These are phyloP conservation scores for Monascus purpureus DNA, from an alignment of 495 filamentous ascomycete species.

Conservation along the genomic window DNA sequence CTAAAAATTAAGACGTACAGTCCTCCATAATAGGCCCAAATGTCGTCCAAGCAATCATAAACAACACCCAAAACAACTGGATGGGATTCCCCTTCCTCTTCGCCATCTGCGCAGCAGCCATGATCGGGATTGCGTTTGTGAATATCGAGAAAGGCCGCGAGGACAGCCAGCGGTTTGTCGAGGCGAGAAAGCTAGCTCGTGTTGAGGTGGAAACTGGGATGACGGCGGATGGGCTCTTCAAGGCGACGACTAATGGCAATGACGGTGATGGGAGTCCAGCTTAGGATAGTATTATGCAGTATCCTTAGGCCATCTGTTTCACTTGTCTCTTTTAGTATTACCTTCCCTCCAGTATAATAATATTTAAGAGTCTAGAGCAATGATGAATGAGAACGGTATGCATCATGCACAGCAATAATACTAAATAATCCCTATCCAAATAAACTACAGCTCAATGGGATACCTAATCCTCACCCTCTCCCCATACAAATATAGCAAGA, in stretches of 20 bases:
- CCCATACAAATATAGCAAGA: constrained; percentile 19
- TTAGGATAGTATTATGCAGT: neutral
- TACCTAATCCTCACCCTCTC: constrained; percentile 15
- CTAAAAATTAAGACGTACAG: no score
- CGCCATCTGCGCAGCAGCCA: constrained; percentile 26
- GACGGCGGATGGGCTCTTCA: constrained; percentile 1
- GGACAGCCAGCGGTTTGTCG: constrained; percentile 25
- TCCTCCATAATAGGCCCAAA: constrained; percentile 37
- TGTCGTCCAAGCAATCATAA: constrained; percentile 36
- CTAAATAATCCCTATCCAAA: neutral
- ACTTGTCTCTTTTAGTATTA: no score
- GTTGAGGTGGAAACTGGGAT: constrained; percentile 12
- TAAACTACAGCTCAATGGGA: constrained; percentile 7
- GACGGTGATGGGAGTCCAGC: neutral
- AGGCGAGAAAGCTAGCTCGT: constrained; percentile 20
- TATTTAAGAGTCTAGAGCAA: no score
- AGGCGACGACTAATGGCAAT: neutral
- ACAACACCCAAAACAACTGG: constrained; percentile 34
- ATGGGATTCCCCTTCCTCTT: constrained; percentile 39
- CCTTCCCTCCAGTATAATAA: no score
- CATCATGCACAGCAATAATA: neutral
- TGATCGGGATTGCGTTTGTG: constrained; percentile 28
- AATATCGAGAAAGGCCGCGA: constrained; percentile 34
- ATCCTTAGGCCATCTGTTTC: neutral
- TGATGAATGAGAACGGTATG: no score